Percentiles rank a stretch among this genome's conserved stretches.
These are phyloP conservation scores for Geotrichum histeridarum DNA, from an alignment of 1,139 yeast species.

Conservation along the genomic window DNA sequence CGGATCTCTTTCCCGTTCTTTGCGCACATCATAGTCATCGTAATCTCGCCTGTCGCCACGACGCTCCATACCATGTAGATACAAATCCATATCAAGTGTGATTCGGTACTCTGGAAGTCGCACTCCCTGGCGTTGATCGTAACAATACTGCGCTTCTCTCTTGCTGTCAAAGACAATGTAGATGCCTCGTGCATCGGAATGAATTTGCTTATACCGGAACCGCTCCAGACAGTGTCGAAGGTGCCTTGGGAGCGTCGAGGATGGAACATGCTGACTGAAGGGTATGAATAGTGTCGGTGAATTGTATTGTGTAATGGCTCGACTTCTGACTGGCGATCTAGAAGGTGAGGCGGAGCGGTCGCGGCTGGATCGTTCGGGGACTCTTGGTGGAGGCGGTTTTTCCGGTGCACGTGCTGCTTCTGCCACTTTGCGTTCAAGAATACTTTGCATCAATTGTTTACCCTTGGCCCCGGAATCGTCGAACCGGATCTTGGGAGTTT, in stretches of 20 bases:
- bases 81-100: slow-evolving; percentile 9
- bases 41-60: slow-evolving; percentile 1
- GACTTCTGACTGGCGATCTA: slow-evolving; percentile 4
- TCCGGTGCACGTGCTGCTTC: slow-evolving; percentile 11
- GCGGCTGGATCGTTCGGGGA: background rate
- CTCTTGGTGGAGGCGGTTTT: background rate
- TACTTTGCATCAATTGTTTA: slow-evolving; percentile 27
- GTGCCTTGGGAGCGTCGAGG: slow-evolving; percentile 9
- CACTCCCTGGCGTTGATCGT: slow-evolving; percentile 4
- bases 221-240: slow-evolving; percentile 7
- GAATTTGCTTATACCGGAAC: background rate
- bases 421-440: slow-evolving; percentile 23
- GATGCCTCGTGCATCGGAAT: slow-evolving; percentile 58
- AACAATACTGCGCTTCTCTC: slow-evolving; percentile 62
- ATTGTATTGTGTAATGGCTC: background rate
- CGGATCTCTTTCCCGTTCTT: background rate
- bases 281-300: slow-evolving; percentile 10
- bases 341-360: slow-evolving; percentile 10
- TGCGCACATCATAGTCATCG: background rate
- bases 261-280: slow-evolving; percentile 7
- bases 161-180: slow-evolving; percentile 63
- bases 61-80: slow-evolving; percentile 10
- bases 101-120: slow-evolving; percentile 4
- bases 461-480: slow-evolving; percentile 35
- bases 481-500: slow-evolving; percentile 32